phyloP scores from a whole-genome alignment of 2,329 filamentous ascomycete species.

The Atkinsonella hypoxylon region DNA sequence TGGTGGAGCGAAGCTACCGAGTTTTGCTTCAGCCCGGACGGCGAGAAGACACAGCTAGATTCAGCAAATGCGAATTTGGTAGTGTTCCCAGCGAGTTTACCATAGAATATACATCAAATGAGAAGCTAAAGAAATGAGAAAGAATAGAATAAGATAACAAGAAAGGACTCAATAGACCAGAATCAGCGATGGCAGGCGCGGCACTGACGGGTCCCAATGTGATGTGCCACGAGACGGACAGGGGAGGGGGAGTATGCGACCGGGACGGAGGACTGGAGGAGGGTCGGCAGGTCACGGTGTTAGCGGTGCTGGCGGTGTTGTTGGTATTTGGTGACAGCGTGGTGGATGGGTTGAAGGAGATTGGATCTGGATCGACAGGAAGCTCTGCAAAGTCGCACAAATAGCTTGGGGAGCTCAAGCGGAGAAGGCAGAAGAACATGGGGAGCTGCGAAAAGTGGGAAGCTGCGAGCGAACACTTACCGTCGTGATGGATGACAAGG shows the following conservation, averaged over 20 bases:
- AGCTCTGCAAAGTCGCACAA: not conserved
- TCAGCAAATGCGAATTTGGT: not conserved
- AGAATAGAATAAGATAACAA: not conserved
- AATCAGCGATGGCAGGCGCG: not conserved
- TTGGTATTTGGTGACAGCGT: not conserved
- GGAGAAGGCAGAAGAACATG: not conserved
- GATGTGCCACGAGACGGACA: slow-evolving; percentile 4
- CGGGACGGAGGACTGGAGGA: not conserved
- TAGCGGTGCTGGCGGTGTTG: not conserved
- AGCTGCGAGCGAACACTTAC: not conserved
- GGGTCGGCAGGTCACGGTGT: not conserved
- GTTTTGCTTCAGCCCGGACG: not conserved
- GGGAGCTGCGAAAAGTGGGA: not conserved
- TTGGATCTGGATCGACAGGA: slow-evolving; percentile 1
- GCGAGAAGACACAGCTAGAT: not conserved
- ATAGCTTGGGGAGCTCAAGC: not conserved
- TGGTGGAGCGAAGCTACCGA: not conserved
- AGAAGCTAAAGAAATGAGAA: not conserved
- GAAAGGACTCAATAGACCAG: not conserved
- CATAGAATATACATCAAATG: not conserved
- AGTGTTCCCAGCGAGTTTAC: not conserved
- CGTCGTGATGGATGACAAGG: too few relatives aligned
- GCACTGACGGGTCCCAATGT: not conserved
- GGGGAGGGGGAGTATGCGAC: not conserved
- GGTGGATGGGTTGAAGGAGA: slow-evolving; percentile 4